Evolutionary conservation across 2,329 filamentous ascomycete genomes (phyloP), one percentile per base, ranked within the genome.

Genomic region (Diplodia corticola): DNA sequence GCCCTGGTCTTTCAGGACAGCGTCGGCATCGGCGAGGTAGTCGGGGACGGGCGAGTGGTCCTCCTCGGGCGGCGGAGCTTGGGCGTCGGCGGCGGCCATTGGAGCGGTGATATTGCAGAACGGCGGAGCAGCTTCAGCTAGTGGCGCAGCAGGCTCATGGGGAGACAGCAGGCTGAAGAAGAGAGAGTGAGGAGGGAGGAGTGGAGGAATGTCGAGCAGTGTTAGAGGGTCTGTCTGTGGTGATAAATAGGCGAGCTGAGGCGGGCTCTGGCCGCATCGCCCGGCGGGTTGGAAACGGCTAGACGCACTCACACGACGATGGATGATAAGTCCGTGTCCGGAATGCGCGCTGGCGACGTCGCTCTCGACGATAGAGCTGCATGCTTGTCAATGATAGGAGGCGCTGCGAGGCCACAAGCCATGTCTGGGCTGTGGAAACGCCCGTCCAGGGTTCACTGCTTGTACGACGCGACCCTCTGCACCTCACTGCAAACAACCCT

Each of bases 1-100:
- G 12, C 82, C 75, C 55, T 73, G 71, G 69, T 88, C 85, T 61
- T 82, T 80, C 60, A 87, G 79, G 53, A 87, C 84, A 26, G 86
- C 86, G 73, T 88, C 83, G 0, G 85, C 82, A 69, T 86, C 82
- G 20, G 83, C 80, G 64, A 88, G 79, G 70, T 87, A 88, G 74
- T 89, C 86, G 24, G 87, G 86, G 4, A 83, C 70, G 26, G 74
- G 72, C 69, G 79, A 75, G 4, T 74, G 37, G 15, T 44, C 71
- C 28, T 77, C 70, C 61, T 79, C 72, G 20, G 75, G 69, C 24
- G 70, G 67, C 6, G 68, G 64, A 22, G 69, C 17, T 13, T 28
- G 53, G 28, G 20, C 22, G 15, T 54, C 50, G 22, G 37, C 57
- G 30, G 66, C 59, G 44, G 68, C 46, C 66, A 69, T 68, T 26